A percentile compares a stretch with the other conserved stretches of the same genome.
These are phyloP conservation scores for Lactifluus piperatus DNA, from an alignment of 768 basidiomycete genomes.

Conservation along the genomic window DNA sequence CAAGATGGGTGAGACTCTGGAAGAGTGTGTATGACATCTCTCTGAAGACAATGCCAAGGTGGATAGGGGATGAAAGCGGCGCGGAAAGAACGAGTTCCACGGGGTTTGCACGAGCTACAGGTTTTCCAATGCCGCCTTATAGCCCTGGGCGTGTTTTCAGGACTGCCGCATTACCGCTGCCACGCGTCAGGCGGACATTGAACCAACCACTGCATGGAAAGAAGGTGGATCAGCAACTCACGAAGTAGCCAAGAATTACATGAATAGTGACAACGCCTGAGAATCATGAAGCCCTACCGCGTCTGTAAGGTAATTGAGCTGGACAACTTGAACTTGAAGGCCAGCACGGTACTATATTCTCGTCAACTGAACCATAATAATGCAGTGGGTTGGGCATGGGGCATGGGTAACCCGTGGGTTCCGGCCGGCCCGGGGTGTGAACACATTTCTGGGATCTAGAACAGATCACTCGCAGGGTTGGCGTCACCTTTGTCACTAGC, in stretches of 20 bases:
- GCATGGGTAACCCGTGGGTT: too few species aligned
- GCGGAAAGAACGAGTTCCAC: slow-evolving; percentile 2
- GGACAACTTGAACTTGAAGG: too few species aligned
- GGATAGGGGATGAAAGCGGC: not conserved
- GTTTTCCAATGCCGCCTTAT: not conserved
- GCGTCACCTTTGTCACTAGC: too few species aligned
- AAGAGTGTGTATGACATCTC: slow-evolving; percentile 16
- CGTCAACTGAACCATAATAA: too few species aligned
- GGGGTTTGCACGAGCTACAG: not conserved
- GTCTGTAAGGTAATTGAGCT: not conserved
- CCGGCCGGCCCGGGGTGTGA: not conserved
- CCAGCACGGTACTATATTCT: too few species aligned
- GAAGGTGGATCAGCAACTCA: not conserved
- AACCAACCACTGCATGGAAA: not conserved
- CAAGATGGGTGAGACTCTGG: slow-evolving; percentile 8
- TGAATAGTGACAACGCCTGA: not conserved
- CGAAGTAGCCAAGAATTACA: not conserved
- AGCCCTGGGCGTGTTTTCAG: slow-evolving; percentile 2
- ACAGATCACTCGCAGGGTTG: too few species aligned
- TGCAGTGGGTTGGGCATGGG: too few species aligned
- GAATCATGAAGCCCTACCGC: not conserved
- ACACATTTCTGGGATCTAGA: too few species aligned
- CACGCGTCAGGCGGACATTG: slow-evolving; percentile 13
- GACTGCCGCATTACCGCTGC: not conserved
- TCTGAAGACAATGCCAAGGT: not conserved